Evolutionary conservation across 2,329 filamentous ascomycete species (phyloP).

Genomic region (Alternaria triticina): DNA sequence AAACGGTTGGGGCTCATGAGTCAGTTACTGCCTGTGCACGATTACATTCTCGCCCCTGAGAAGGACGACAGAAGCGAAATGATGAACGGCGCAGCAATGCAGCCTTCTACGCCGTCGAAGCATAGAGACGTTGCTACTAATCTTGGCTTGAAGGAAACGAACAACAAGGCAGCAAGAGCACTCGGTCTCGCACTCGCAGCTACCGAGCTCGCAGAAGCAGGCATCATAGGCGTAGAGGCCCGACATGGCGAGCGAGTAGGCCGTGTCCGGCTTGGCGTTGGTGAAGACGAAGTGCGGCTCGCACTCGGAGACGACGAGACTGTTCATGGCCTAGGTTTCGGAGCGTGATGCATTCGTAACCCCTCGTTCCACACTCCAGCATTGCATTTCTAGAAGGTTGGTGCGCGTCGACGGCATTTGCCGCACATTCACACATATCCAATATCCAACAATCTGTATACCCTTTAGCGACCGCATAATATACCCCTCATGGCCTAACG

Average conservation of each 20-base stretch:
- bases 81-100: slow-evolving; percentile 8
- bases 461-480: slow-evolving; percentile 5
- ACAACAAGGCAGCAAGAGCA: slow-evolving; percentile 51
- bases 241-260: slow-evolving; percentile 81
- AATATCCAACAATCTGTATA: slow-evolving; percentile 12
- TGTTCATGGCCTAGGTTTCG: slow-evolving; percentile 74
- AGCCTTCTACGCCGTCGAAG: slow-evolving; percentile 23
- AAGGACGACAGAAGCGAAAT: slow-evolving; percentile 35
- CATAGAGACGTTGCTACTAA: slow-evolving; percentile 20
- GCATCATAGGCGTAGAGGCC: slow-evolving; percentile 83
- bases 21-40: slow-evolving; percentile 65
- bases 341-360: slow-evolving; percentile 17
- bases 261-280: slow-evolving; percentile 83
- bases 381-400: slow-evolving; percentile 6
- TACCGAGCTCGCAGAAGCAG: slow-evolving; percentile 83
- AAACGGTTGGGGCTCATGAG: slow-evolving; percentile 70
- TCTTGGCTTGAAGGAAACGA: slow-evolving; percentile 29
- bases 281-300: slow-evolving; percentile 87
- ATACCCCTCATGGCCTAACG: background rate
- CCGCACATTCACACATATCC: background rate
- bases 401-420: background rate
- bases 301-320: slow-evolving; percentile 89
- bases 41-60: slow-evolving; percentile 61
- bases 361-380: background rate
- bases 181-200: slow-evolving; percentile 73